Conservation (phyloP, 2,329 filamentous ascomycete genomes). For the Curvularia verruculosa region DNA sequence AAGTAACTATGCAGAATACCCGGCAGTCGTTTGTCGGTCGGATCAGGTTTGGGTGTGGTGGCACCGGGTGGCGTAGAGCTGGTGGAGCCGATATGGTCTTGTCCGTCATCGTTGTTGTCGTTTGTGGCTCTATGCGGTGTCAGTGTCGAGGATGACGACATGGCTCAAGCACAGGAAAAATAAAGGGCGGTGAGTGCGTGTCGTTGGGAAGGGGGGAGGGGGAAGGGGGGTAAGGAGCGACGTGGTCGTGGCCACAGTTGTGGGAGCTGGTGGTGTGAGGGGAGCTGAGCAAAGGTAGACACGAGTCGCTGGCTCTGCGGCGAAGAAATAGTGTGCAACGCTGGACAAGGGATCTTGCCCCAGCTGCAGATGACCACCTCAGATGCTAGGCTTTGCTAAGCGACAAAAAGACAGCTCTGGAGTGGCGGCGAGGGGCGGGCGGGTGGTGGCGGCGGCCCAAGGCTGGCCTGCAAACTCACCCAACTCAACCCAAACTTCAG, state of each 20-base stretch:
- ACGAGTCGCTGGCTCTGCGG: conserved; percentile 1
- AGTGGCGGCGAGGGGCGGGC: conserved; percentile 1
- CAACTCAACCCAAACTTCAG: too few relatives aligned
- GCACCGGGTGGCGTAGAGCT: conserved; percentile 89
- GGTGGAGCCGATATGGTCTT: conserved; percentile 77
- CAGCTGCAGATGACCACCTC: conserved; percentile 21
- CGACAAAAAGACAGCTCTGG: conserved; percentile 14
- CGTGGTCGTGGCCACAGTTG: not conserved
- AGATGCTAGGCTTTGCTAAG: conserved; percentile 25
- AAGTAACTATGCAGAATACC: conserved; percentile 96
- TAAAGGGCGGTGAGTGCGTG: conserved; percentile 17
- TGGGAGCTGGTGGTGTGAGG: conserved; percentile 6
- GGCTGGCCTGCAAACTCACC: not conserved
- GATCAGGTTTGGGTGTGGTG: conserved; percentile 91
- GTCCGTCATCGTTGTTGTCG: conserved; percentile 75
- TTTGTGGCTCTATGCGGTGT: conserved; percentile 55
- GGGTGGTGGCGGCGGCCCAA: conserved; percentile 1
- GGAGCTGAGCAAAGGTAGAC: not conserved
- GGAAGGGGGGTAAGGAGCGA: too few relatives aligned
- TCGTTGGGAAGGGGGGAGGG: too few relatives aligned
- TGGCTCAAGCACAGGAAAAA: conserved; percentile 21
- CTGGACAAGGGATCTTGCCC: conserved; percentile 15
- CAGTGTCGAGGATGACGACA: conserved; percentile 44
- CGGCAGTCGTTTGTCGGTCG: conserved; percentile 91
- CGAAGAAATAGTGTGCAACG: conserved; percentile 42